Conservation (phyloP, 306 rosid species). For the Leucaena leucocephala region DNA sequence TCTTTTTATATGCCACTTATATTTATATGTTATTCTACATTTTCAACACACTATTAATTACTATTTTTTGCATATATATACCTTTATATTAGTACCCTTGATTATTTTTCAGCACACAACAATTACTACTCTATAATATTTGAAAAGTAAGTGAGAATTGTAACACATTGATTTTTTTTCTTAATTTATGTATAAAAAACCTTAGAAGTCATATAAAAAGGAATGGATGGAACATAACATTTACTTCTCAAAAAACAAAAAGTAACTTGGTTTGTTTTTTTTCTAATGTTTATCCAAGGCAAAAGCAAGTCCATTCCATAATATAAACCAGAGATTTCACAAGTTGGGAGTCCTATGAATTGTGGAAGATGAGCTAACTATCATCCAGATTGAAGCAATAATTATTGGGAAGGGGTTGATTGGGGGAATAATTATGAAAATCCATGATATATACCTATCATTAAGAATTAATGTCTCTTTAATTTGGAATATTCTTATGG, state of each 20-base stretch:
- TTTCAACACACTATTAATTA: background rate
- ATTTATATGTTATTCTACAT: background rate
- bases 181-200: too few species aligned
- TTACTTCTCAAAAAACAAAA: background rate
- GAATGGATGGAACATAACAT: background rate
- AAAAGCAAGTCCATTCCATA: constrained; percentile 1
- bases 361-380: constrained; percentile 38
- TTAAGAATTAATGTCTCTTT: background rate
- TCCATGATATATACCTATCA: constrained; percentile 9
- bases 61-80: too few species aligned
- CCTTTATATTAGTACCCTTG: too few species aligned
- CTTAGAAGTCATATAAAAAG: too few species aligned
- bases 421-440: background rate
- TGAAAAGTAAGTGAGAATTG: background rate
- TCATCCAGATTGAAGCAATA: constrained; percentile 7
- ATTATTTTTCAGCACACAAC: too few species aligned
- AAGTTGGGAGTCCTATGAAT: constrained; percentile 17
- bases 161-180: too few species aligned
- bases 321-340: background rate
- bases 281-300: background rate
- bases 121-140: background rate
- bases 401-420: background rate
- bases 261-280: background rate
- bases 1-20: background rate
- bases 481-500: constrained; percentile 13